A percentile compares a stretch with the other conserved stretches of the same genome.
These are phyloP conservation scores for Catunica adiposa DNA, from an alignment of 2,329 filamentous ascomycete species.

Conservation along the genomic window DNA sequence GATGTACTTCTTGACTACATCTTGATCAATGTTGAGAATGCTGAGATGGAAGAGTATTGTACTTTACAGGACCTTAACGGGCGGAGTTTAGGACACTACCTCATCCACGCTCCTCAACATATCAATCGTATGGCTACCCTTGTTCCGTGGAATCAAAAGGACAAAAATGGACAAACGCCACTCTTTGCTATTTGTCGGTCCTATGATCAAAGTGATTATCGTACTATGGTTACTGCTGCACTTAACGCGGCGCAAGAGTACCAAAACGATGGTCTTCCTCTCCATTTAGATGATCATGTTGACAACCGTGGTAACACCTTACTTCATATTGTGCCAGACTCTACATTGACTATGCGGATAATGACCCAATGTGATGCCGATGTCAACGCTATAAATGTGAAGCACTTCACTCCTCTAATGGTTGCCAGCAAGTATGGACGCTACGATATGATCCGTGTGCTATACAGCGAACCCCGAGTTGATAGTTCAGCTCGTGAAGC, in stretches of 20 bases:
- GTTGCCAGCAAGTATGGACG: constrained; percentile 96
- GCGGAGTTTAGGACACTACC: constrained; percentile 82
- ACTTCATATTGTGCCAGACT: constrained; percentile 86
- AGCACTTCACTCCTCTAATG: constrained; percentile 89
- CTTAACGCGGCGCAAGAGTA: constrained; percentile 54
- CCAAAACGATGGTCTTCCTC: constrained; percentile 61
- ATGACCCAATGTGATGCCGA: constrained; percentile 81
- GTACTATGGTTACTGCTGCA: constrained; percentile 70
- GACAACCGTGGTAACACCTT: constrained; percentile 88
- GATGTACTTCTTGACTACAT: constrained; percentile 60
- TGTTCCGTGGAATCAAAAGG: constrained; percentile 76
- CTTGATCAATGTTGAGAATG: constrained; percentile 36
- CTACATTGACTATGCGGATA: constrained; percentile 56
- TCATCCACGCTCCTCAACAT: constrained; percentile 76
- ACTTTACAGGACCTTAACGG: constrained; percentile 66
- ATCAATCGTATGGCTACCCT: constrained; percentile 61
- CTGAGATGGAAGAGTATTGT: constrained; percentile 50
- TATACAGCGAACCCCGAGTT: constrained; percentile 77
- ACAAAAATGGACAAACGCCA: constrained; percentile 96
- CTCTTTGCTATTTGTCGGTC: constrained; percentile 88
- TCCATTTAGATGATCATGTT: constrained; percentile 85
- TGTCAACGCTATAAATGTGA: constrained; percentile 89
- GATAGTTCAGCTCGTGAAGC: constrained; percentile 72
- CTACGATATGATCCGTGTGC: constrained; percentile 74
- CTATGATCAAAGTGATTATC: constrained; percentile 82